Base-by-base conservation (phyloP, 768 basidiomycete genomes). In the Tricholoma flavovirens region DNA sequence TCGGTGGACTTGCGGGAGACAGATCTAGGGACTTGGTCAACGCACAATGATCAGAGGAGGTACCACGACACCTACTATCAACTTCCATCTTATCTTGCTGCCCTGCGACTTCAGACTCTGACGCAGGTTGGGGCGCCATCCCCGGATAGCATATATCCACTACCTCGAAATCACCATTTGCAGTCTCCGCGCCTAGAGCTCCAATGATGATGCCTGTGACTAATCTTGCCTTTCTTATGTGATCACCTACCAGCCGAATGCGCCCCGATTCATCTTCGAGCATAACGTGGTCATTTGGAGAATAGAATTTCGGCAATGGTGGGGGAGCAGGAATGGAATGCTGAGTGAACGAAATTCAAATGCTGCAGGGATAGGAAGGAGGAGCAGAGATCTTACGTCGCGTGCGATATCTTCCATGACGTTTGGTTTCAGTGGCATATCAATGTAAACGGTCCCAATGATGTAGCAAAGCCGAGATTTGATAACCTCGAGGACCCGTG, bases 401-500 rank as follows among this genome's bases (percentile, higher is more conserved):
- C 90, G 81, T 21, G 87, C 93, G 60, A 98, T 82, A 60, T 99
- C 97, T 63, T 93, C 89, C 59, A 99, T 79, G n/a, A 99, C 90
- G 65, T 98, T 98, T 0, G 96, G 96, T 66, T 99, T 99, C 51
- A 98, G 77, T 8, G 94, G 92, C 97, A 99, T 99, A 58, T 99
- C 94, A 85, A 98, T 88, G 69, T 98, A 99, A 5, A 98, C 86
- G 0, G 97, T 99, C 3, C 97, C 97, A 53, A 97, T 76, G 58
- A 98, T 81, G 69, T 88, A 98, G 70, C 93, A 97, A 54, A 96
- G 75, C 63, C 88, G 77, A 1, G 88, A 87, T 62, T 92, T 90
- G 46, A 84, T 74, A 7, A 98, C 87, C 56, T 98, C 96, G 4
- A 97, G 83, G 2, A 96, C 89, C 29, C 91, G 80, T 5, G 84